Base-by-base conservation (phyloP, 805 yeast genomes). In the Kurtzmaniella cleridarum region DNA sequence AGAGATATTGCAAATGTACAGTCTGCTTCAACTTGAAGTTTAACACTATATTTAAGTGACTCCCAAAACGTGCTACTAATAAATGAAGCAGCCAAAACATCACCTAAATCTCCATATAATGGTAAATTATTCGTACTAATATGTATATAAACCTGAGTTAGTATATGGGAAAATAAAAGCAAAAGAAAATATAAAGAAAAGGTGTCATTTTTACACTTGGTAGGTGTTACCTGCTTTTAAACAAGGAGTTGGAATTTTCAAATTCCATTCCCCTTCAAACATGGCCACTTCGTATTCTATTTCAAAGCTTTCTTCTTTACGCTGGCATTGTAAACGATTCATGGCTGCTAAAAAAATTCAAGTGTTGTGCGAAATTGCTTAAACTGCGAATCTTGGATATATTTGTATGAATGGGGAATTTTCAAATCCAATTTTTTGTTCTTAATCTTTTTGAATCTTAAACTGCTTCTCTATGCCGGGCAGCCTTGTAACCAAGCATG, bases 41-140 rank as follows among this genome's bases (percentile, higher is more conserved):
- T 36, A 5, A 45, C n/a, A 2, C 36, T 30, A 30, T 44, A 43
- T 6, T 39, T 39, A 10, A 49, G 40, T 2, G 38, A 35, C 7
- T 37, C 32, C 50, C 51, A 50, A 14, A 41, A 23, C 7, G 24
- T 13, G 13, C 39, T 23, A 10, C 34, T 32, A 9, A 16, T 6
- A n/a, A 32, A 4, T 16, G 27, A 18, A 6, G 10, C 14, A 17
- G 15, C 7, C 7, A 34, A 24, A 9, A 20, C 18, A 9, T 24
- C 24, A 14, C n/a, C 13, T 9, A 34, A 20, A 4, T 5, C 4
- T 14, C 20, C 30, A 2, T 27, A 12, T 7, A 17, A 11, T 7
- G 10, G 24, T 11, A 7, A 13, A 2, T 20, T 17, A 15, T 24
- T 34, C 11, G 13, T 17, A 32, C 27, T 32, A 7, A 17, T n/a